Evolutionary conservation across 805 yeast species (phyloP).

Genomic region (Hanseniaspora lindneri): DNA sequence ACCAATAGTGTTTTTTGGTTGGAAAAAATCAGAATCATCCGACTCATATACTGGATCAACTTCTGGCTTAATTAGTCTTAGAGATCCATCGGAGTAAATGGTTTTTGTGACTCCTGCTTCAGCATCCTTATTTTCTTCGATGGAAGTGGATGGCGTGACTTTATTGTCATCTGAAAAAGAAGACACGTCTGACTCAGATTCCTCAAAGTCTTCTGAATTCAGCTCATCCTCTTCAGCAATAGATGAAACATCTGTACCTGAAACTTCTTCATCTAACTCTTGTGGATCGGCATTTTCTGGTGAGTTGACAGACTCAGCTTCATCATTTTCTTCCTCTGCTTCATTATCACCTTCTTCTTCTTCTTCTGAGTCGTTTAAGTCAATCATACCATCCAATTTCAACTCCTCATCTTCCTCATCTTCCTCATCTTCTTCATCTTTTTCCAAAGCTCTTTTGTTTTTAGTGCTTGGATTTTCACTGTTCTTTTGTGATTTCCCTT

Average conservation of each 20-base stretch:
- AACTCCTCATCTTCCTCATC: constrained; percentile 34
- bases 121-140: constrained; percentile 31
- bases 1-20: constrained; percentile 75
- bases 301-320: neutral
- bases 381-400: neutral
- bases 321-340: constrained; percentile 19
- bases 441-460: constrained; percentile 7
- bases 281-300: too few relatives aligned
- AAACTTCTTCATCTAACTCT: constrained; percentile 18
- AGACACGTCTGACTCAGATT: constrained; percentile 40
- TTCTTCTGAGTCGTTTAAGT: too few relatives aligned
- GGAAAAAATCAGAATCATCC: constrained; percentile 79
- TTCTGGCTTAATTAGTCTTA: constrained; percentile 72
- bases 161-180: constrained; percentile 31
- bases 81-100: constrained; percentile 63
- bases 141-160: constrained; percentile 20
- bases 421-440: constrained; percentile 40
- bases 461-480: neutral
- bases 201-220: constrained; percentile 25
- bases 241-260: constrained; percentile 23
- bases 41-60: constrained; percentile 90
- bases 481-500: constrained; percentile 1
- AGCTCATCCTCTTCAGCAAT: constrained; percentile 20
- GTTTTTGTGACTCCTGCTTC: constrained; percentile 34
- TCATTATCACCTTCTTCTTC: constrained; percentile 9